Conservation (phyloP, 495 filamentous ascomycete species). For the Saxophila tyrrhenica region DNA sequence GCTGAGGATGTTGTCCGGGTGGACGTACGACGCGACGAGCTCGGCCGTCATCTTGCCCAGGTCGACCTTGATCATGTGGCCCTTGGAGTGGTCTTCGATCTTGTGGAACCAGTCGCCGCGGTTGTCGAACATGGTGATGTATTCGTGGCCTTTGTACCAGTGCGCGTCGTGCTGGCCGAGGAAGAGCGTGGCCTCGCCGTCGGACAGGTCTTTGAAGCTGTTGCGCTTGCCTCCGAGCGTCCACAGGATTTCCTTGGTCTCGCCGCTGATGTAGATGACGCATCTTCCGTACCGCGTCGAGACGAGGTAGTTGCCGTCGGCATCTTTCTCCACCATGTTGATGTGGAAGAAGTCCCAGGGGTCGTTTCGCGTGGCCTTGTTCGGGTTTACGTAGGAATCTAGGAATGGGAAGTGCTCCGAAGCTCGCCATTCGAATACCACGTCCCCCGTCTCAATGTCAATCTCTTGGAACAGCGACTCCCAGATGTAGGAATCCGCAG, state of each 20-base stretch:
- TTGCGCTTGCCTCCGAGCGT: conserved; percentile 21
- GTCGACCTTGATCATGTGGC: conserved; percentile 16
- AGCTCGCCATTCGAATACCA: conserved; percentile 33
- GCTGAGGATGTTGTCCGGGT: conserved; percentile 13
- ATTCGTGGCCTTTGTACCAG: conserved; percentile 14
- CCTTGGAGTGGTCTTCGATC: conserved; percentile 3
- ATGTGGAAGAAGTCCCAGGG: conserved; percentile 28
- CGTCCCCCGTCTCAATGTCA: conserved; percentile 19
- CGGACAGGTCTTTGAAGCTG: conserved; percentile 17
- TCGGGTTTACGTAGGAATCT: conserved; percentile 17
- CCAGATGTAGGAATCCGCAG: conserved; percentile 9
- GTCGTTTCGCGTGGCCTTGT: conserved; percentile 6
- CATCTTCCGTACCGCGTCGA: conserved; percentile 18
- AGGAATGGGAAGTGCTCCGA: conserved; percentile 27
- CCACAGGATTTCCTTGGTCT: conserved; percentile 19
- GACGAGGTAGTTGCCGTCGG: conserved; percentile 20
- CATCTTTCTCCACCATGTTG: conserved; percentile 26
- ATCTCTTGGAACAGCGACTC: conserved; percentile 26
- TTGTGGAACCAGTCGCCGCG: conserved; percentile 12
- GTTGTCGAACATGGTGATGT: conserved; percentile 26
- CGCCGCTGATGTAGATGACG: conserved; percentile 18
- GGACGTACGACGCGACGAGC: conserved; percentile 13
- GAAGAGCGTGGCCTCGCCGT: conserved; percentile 21
- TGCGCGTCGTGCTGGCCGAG: conserved; percentile 26
- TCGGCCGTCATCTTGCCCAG: conserved; percentile 18